Conservation (phyloP, 371 early-diverging fungal species). For the Syncephalastrum monosporum region DNA sequence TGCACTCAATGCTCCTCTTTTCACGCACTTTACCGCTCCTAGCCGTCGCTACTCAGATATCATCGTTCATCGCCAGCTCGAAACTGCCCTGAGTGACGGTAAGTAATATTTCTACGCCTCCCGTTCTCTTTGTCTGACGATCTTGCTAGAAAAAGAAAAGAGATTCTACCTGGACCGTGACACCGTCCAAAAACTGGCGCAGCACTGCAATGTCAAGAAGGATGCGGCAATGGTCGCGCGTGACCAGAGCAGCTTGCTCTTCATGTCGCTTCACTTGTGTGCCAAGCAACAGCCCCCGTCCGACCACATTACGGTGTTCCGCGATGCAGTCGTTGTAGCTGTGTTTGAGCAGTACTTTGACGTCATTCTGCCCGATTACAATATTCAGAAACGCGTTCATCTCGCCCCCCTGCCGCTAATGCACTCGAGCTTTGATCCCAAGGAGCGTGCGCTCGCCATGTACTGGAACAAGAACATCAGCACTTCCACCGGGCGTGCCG, state of each 20-base stretch:
- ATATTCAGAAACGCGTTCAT: constrained; percentile 59
- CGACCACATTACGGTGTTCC: constrained; percentile 25
- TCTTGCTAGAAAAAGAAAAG: constrained; percentile 31
- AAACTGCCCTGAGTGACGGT: constrained; percentile 26
- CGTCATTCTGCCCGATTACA: constrained; percentile 59
- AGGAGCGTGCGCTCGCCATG: constrained; percentile 42
- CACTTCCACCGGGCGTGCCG: constrained; percentile 34
- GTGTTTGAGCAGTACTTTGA: constrained; percentile 53
- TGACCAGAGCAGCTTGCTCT: constrained; percentile 68
- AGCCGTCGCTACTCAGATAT: constrained; percentile 95
- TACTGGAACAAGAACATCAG: constrained; percentile 54
- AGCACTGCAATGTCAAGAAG: constrained; percentile 78
- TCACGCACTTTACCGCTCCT: constrained; percentile 93
- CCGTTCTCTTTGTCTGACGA: constrained; percentile 2
- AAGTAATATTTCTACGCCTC: constrained; percentile 5
- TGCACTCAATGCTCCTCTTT: constrained; percentile 72
- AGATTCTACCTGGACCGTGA: constrained; percentile 56
- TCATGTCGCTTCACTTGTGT: constrained; percentile 56
- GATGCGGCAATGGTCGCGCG: constrained; percentile 67
- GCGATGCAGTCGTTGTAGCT: constrained; percentile 45
- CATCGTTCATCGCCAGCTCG: constrained; percentile 87
- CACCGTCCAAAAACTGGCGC: constrained; percentile 54
- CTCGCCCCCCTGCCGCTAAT: constrained; percentile 42
- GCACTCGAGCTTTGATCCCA: constrained; percentile 37
- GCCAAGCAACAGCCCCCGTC: constrained; percentile 24